Percentiles rank a stretch among this genome's conserved stretches.
These are phyloP conservation scores for Cercospora canescens DNA, from an alignment of 2,329 filamentous ascomycete species.

Conservation along the genomic window DNA sequence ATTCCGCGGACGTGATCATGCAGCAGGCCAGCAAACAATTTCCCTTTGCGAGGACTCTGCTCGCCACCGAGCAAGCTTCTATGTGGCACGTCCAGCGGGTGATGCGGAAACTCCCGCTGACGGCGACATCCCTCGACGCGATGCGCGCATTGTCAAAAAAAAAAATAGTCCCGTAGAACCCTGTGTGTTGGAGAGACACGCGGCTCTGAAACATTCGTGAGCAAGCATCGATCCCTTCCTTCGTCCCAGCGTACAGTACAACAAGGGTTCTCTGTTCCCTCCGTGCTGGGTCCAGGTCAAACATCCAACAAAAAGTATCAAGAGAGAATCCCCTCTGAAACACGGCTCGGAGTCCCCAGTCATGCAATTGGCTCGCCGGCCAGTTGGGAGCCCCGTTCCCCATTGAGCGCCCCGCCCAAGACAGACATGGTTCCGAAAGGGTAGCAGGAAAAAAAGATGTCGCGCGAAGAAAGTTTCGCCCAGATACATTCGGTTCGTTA, in stretches of 20 bases:
- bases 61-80: not conserved
- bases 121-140: not conserved
- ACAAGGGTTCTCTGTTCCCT: constrained; percentile 4
- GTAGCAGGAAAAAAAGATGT: not conserved
- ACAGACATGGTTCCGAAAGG: not conserved
- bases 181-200: not conserved
- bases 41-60: too few relatives aligned
- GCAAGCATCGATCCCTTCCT: not conserved
- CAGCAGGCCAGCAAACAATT: not conserved
- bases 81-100: not conserved
- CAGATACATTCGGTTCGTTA: constrained; percentile 18
- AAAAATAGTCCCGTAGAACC: not conserved
- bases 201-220: constrained; percentile 11
- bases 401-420: not conserved
- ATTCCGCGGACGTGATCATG: not conserved
- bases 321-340: constrained; percentile 7
- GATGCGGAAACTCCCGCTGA: not conserved
- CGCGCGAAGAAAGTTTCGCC: not conserved
- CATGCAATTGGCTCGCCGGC: constrained; percentile 22
- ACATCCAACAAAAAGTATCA: constrained; percentile 7
- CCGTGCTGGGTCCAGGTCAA: constrained; percentile 14
- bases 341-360: constrained; percentile 6
- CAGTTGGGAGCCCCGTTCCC: constrained; percentile 5
- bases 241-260: constrained; percentile 5
- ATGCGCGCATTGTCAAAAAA: not conserved